Evolutionary conservation across 2,329 filamentous ascomycete species (phyloP).

Genomic region (Colletotrichum trifolii): DNA sequence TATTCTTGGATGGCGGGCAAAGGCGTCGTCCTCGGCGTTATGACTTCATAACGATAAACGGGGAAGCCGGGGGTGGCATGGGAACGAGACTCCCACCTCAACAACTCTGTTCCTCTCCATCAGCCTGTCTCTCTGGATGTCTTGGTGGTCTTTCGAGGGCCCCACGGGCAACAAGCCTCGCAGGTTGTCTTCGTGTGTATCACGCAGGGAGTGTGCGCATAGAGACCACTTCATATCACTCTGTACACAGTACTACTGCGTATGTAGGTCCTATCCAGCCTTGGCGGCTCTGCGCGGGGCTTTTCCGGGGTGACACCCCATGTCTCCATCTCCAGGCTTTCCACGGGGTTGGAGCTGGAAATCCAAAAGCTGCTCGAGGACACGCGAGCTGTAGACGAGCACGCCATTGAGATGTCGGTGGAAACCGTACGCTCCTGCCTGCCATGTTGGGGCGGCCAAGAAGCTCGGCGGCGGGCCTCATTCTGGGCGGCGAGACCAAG

Average conservation of each 20-base stretch:
- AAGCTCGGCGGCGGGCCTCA: constrained; percentile 36
- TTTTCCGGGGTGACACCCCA: neutral
- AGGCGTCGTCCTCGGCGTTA: constrained; percentile 30
- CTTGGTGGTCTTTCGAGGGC: neutral
- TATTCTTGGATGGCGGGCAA: constrained; percentile 19
- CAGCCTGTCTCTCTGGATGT: neutral
- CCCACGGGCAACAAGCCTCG: neutral
- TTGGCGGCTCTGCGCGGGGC: constrained; percentile 37
- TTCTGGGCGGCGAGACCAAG: constrained; percentile 14
- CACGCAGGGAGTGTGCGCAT: too few species aligned
- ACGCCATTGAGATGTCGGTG: constrained; percentile 32
- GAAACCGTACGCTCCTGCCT: constrained; percentile 22
- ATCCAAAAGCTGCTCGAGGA: constrained; percentile 21
- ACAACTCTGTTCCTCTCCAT: neutral
- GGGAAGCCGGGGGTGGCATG: constrained; percentile 7
- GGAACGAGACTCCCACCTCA: constrained; percentile 8
- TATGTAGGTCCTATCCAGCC: constrained; percentile 20
- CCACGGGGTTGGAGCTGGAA: constrained; percentile 22
- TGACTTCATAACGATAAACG: constrained; percentile 36
- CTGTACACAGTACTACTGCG: too few species aligned
- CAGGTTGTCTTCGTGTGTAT: neutral
- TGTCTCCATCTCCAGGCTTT: constrained; percentile 4
- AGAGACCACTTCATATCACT: too few species aligned
- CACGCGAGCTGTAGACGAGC: constrained; percentile 30
- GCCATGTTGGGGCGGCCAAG: constrained; percentile 32